Evolutionary conservation across 257 asterid species (phyloP).

Genomic region (Lycium ferocissimum): DNA sequence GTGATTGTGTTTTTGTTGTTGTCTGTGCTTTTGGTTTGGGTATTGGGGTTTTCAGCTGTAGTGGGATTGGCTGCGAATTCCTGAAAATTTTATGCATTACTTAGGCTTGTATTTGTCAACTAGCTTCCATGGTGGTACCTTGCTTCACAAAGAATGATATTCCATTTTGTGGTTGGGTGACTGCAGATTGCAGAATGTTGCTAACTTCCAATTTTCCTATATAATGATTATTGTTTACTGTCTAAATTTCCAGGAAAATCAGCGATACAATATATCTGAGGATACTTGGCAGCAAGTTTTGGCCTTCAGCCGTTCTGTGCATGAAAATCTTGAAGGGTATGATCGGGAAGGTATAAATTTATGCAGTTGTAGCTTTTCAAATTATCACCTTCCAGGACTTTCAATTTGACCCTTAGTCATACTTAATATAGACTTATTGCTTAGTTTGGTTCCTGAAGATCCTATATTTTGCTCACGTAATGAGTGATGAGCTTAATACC

Average conservation of each 20-base stretch:
- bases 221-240: neutral
- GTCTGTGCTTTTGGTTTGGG: conserved; percentile 1
- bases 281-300: conserved; percentile 97
- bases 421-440: neutral
- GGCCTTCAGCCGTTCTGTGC: conserved; percentile 92
- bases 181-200: neutral
- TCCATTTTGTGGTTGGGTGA: conserved; percentile 11
- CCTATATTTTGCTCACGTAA: neutral
- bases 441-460: neutral
- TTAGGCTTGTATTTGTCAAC: conserved; percentile 19
- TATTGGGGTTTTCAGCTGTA: neutral
- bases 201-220: conserved; percentile 10
- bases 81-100: neutral
- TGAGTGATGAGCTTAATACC: neutral
- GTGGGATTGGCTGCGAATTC: neutral
- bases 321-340: conserved; percentile 93
- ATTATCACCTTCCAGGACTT: neutral
- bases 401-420: conserved; percentile 12
- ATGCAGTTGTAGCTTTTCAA: conserved; percentile 23
- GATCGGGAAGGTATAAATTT: conserved; percentile 84
- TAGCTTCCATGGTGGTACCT: neutral
- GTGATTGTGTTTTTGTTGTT: neutral
- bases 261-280: conserved; percentile 91
- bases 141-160: neutral
- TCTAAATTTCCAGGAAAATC: conserved; percentile 60